A percentile compares a stretch with the other conserved stretches of the same genome.
These are phyloP conservation scores for Candida germanica DNA, from an alignment of 805 yeast species.

Conservation along the genomic window DNA sequence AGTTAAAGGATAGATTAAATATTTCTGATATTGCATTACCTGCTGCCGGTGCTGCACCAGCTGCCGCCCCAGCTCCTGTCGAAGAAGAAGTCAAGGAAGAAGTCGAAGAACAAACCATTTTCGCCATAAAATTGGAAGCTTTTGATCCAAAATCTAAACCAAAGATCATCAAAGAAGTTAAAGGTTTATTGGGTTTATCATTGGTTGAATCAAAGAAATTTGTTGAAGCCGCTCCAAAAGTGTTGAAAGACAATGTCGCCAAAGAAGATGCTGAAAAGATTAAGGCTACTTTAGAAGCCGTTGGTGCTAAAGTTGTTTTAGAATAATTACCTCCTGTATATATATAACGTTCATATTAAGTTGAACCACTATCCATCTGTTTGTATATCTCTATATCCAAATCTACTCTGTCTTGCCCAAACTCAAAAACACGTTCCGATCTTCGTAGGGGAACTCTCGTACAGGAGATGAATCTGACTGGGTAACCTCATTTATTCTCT, in stretches of 20 bases:
- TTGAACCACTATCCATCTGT: too few species aligned
- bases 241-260: constrained; percentile 89
- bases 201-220: constrained; percentile 96
- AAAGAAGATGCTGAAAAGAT: constrained; percentile 98
- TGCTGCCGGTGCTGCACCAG: constrained; percentile 51
- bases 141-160: constrained; percentile 96
- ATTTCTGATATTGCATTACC: constrained; percentile 93
- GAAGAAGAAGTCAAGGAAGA: constrained; percentile 73
- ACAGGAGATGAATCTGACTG: constrained; percentile 9
- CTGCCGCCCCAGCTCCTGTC: constrained; percentile 69
- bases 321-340: constrained; percentile 50
- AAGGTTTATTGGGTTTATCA: constrained; percentile 83
- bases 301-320: constrained; percentile 89
- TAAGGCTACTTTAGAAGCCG: constrained; percentile 85
- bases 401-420: too few species aligned
- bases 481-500: constrained; percentile 7
- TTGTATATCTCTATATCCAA: too few species aligned
- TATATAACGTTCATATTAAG: constrained; percentile 11
- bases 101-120: constrained; percentile 88
- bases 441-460: too few species aligned
- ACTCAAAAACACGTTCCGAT: not conserved
- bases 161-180: constrained; percentile 96
- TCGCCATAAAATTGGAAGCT: constrained; percentile 85
- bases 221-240: constrained; percentile 96
- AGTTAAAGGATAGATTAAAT: constrained; percentile 76